A percentile compares a stretch with the other conserved stretches of the same genome.
Evolutionary conservation across 768 basidiomycete genomes (phyloP).

Genomic region (Suillus placidus): DNA sequence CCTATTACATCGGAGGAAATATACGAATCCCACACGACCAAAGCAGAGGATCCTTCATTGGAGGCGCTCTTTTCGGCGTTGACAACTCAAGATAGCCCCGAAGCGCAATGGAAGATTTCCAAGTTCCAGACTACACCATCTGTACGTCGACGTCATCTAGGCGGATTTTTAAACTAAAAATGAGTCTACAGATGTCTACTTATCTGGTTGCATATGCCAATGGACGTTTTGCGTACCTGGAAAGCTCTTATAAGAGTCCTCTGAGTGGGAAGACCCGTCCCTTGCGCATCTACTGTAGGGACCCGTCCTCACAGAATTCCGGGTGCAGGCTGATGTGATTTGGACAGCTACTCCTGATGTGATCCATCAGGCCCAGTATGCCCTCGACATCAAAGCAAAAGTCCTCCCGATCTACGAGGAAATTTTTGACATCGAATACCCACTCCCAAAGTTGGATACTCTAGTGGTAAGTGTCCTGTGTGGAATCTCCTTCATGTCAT

Average conservation of each 20-base stretch:
- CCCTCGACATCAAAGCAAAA: slow-evolving; percentile 81
- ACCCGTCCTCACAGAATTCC: neutral
- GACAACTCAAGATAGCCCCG: slow-evolving; percentile 35
- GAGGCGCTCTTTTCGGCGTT: slow-evolving; percentile 46
- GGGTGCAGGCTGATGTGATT: slow-evolving; percentile 7
- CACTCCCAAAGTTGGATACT: slow-evolving; percentile 93
- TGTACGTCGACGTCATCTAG: slow-evolving; percentile 31
- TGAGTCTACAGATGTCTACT: slow-evolving; percentile 62
- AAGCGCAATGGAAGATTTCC: slow-evolving; percentile 75
- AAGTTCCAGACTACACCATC: slow-evolving; percentile 80
- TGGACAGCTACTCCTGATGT: slow-evolving; percentile 72
- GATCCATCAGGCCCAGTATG: slow-evolving; percentile 83
- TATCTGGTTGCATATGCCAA: slow-evolving; percentile 91
- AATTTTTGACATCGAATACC: slow-evolving; percentile 90
- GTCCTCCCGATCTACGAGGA: slow-evolving; percentile 91
- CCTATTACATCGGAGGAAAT: slow-evolving; percentile 63
- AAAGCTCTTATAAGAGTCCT: slow-evolving; percentile 77
- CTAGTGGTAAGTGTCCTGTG: slow-evolving; percentile 59
- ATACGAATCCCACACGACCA: slow-evolving; percentile 38
- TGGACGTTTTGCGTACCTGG: slow-evolving; percentile 73
- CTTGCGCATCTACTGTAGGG: slow-evolving; percentile 78
- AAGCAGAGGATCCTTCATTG: slow-evolving; percentile 35
- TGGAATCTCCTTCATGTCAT: too few species aligned
- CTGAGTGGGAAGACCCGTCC: slow-evolving; percentile 80
- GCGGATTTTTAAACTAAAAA: neutral